Evolutionary conservation across 257 asterid genomes (phyloP).

Genomic region (Plantago major): DNA sequence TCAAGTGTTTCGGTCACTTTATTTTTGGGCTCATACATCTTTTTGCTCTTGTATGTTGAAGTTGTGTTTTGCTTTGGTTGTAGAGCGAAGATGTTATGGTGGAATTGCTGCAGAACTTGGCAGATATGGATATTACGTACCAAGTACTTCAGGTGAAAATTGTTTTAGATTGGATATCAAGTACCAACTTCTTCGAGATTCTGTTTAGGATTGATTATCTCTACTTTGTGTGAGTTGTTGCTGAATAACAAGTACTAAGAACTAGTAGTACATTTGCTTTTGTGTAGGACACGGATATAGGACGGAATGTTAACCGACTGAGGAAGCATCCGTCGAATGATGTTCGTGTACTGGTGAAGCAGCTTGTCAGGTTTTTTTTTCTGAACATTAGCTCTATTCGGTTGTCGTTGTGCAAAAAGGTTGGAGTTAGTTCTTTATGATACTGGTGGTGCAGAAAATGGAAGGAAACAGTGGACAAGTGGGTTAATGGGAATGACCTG

Average conservation of each 20-base stretch:
- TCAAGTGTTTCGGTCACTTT: not conserved
- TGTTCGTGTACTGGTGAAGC: slow-evolving; percentile 82
- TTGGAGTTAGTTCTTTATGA: slow-evolving; percentile 7
- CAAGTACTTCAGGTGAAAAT: slow-evolving; percentile 64
- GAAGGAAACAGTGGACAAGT: slow-evolving; percentile 91
- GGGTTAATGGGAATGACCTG: slow-evolving; percentile 78
- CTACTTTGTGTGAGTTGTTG: not conserved
- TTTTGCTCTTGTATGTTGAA: not conserved
- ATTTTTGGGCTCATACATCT: not conserved
- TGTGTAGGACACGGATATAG: slow-evolving; percentile 81
- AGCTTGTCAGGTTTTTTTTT: slow-evolving; percentile 67
- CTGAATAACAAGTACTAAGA: not conserved
- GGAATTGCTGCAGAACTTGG: slow-evolving; percentile 67
- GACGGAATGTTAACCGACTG: slow-evolving; percentile 78
- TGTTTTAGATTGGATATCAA: too few relatives aligned
- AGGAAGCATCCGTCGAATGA: slow-evolving; percentile 78
- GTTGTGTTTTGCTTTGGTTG: not conserved
- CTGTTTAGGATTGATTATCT: not conserved
- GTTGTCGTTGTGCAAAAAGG: not conserved
- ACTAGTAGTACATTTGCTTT: slow-evolving; percentile 6
- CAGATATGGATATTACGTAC: slow-evolving; percentile 87
- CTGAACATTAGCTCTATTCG: not conserved
- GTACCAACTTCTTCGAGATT: not conserved
- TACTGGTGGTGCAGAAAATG: slow-evolving; percentile 59
- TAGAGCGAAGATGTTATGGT: slow-evolving; percentile 75